These are phyloP conservation scores for Heritiera littoralis DNA, from an alignment of 345 rosid species.

Conservation along the genomic window DNA sequence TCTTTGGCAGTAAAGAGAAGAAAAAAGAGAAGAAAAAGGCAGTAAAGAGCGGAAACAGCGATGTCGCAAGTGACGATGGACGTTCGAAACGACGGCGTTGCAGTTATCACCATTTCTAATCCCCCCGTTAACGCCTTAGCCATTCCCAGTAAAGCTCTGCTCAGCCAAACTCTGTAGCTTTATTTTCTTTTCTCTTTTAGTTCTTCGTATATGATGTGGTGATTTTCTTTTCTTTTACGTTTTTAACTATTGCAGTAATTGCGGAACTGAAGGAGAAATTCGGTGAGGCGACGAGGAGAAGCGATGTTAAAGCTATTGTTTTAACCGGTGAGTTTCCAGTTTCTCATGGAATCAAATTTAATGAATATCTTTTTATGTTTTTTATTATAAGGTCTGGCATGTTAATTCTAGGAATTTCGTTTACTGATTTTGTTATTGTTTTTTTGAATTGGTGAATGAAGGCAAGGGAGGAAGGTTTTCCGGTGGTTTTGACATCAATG, in stretches of 20 bases:
- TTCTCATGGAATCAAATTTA: background rate
- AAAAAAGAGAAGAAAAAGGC: too few species aligned
- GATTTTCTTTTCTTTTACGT: too few species aligned
- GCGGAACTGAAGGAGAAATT: conserved; percentile 69
- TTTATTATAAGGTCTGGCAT: background rate
- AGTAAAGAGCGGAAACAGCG: background rate
- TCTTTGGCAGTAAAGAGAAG: background rate
- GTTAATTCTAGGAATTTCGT: background rate
- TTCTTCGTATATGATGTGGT: background rate
- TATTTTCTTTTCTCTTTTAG: background rate
- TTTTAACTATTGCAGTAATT: conserved; percentile 46
- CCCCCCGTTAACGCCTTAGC: conserved; percentile 95
- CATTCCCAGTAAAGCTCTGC: conserved; percentile 50
- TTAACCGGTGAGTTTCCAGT: conserved; percentile 51
- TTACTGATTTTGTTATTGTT: background rate
- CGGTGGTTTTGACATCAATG: conserved; percentile 89
- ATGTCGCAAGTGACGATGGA: conserved; percentile 76
- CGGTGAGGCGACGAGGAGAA: conserved; percentile 59
- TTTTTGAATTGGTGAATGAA: conserved; percentile 32
- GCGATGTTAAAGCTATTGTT: conserved; percentile 81
- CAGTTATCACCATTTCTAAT: conserved; percentile 74
- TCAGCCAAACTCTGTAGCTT: background rate
- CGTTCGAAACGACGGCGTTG: conserved; percentile 92
- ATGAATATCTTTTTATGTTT: background rate
- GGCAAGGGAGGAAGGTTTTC: conserved; percentile 86